Evolutionary conservation across 176 grass and related monocot species (phyloP).

Genomic region (Oryza australiensis): DNA sequence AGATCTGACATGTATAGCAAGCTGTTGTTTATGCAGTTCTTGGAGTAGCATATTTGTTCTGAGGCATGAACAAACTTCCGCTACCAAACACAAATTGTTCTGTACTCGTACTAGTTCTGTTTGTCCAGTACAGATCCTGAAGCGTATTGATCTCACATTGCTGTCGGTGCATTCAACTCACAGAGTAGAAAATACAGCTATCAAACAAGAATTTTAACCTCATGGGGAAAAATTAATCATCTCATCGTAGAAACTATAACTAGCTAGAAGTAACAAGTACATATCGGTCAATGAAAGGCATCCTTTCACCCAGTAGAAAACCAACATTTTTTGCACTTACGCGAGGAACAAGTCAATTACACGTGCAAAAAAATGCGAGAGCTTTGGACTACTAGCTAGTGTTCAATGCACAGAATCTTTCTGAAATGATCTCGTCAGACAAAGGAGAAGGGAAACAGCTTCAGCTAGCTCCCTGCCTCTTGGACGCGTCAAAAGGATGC

Average conservation of each 20-base stretch:
- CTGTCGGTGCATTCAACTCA: background rate
- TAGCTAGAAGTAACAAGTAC: background rate
- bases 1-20: background rate
- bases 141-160: background rate
- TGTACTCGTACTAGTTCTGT: background rate
- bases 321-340: background rate
- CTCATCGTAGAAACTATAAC: background rate
- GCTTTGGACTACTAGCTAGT: background rate
- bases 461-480: constrained; percentile 7
- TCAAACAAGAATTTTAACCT: background rate
- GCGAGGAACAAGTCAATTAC: background rate
- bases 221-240: background rate
- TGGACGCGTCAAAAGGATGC: background rate
- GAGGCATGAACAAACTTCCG: background rate
- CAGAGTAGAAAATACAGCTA: background rate
- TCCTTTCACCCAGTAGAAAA: background rate
- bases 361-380: background rate
- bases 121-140: background rate
- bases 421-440: background rate
- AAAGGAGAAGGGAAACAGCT: background rate
- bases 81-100: background rate
- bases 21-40: background rate
- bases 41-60: background rate
- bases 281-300: background rate
- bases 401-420: background rate